Evolutionary conservation across 2,329 filamentous ascomycete genomes (phyloP).

Genomic region (Cryphonectria nitschkei): DNA sequence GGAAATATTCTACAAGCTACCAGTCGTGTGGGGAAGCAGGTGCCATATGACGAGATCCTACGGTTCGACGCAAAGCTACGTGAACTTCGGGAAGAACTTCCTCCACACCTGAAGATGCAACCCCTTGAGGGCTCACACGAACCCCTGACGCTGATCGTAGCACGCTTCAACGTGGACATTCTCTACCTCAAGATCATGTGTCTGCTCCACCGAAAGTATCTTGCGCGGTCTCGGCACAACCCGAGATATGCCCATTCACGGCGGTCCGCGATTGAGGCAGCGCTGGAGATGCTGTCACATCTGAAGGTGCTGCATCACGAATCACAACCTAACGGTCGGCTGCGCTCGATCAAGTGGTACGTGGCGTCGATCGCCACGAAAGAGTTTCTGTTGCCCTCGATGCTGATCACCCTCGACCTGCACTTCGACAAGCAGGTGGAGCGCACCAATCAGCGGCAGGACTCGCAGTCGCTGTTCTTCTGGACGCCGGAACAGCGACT

Average conservation of each 20-base stretch:
- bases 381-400: slow-evolving; percentile 85
- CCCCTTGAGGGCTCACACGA: slow-evolving; percentile 77
- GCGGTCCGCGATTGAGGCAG: slow-evolving; percentile 82
- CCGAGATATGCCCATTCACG: slow-evolving; percentile 83
- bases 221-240: slow-evolving; percentile 77
- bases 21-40: slow-evolving; percentile 57
- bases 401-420: slow-evolving; percentile 81
- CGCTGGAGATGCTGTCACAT: slow-evolving; percentile 78
- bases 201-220: slow-evolving; percentile 85
- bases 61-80: slow-evolving; percentile 64
- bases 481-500: slow-evolving; percentile 65
- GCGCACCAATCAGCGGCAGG: slow-evolving; percentile 44
- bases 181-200: slow-evolving; percentile 89
- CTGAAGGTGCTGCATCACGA: slow-evolving; percentile 77
- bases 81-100: slow-evolving; percentile 67
- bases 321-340: slow-evolving; percentile 69
- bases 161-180: slow-evolving; percentile 81
- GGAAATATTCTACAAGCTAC: slow-evolving; percentile 72
- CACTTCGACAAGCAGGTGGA: slow-evolving; percentile 66
- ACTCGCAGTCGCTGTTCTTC: slow-evolving; percentile 51
- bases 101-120: slow-evolving; percentile 78
- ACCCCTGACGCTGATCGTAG: slow-evolving; percentile 82
- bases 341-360: slow-evolving; percentile 77
- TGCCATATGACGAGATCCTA: slow-evolving; percentile 67
- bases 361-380: slow-evolving; percentile 78